Conservation (phyloP, 495 filamentous ascomycete genomes). For the Xylaria nigripes region DNA sequence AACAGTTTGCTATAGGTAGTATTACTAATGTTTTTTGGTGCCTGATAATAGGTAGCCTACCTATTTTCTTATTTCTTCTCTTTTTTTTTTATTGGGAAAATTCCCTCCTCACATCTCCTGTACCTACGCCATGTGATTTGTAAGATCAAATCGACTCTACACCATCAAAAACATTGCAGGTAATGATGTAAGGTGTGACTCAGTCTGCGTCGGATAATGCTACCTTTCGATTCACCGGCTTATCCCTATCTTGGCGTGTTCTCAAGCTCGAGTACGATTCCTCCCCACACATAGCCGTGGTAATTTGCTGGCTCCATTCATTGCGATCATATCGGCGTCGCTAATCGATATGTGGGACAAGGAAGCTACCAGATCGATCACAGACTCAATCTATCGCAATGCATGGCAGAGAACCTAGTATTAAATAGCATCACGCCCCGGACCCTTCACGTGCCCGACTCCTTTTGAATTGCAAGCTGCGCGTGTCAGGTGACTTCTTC, state of each 20-base stretch:
- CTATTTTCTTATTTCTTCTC: no score
- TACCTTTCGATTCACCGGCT: neutral
- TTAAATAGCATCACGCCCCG: neutral
- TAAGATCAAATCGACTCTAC: neutral
- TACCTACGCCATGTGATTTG: no score
- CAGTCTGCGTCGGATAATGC: neutral
- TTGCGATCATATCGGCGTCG: neutral
- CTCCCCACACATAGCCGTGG: neutral
- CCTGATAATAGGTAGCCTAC: constrained; percentile 3
- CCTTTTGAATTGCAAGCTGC: neutral
- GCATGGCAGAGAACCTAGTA: neutral
- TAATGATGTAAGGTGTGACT: neutral
- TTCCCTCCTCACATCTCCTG: neutral
- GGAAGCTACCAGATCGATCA: neutral
- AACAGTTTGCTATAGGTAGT: no score
- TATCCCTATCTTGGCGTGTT: neutral
- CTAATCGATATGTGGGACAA: neutral
- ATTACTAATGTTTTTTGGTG: constrained; percentile 9
- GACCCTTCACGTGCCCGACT: neutral
- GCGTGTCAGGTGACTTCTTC: neutral
- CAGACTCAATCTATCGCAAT: neutral
- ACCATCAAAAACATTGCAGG: neutral
- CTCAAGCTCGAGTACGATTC: neutral
- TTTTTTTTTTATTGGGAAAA: neutral
- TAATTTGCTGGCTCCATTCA: constrained; percentile 3